These are phyloP conservation scores for Gossypium anomalum DNA, from an alignment of 345 rosid genomes.

Conservation along the genomic window DNA sequence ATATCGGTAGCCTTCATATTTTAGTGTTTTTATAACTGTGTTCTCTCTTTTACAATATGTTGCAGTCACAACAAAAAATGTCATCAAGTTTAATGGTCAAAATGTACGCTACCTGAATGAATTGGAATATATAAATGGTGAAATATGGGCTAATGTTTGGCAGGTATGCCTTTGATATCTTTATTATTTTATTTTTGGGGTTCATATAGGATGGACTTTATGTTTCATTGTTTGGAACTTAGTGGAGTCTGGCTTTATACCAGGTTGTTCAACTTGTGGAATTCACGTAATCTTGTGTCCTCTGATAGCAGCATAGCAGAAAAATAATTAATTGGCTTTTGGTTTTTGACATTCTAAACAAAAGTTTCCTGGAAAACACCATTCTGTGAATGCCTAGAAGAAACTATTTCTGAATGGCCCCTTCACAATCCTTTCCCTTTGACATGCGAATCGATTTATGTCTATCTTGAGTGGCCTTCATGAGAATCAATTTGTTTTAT, in stretches of 20 bases:
- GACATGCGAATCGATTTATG: background rate
- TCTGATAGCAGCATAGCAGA: background rate
- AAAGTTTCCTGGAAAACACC: background rate
- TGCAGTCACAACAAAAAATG: conserved; percentile 51
- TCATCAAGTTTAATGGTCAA: conserved; percentile 48
- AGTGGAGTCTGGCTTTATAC: background rate
- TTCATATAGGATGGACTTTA: background rate
- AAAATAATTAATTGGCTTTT: background rate
- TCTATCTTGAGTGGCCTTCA: background rate
- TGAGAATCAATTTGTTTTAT: background rate
- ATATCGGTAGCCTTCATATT: background rate
- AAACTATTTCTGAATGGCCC: background rate
- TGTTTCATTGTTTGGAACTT: background rate
- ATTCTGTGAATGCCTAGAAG: background rate
- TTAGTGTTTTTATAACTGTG: background rate
- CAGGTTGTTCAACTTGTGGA: background rate
- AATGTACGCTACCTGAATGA: conserved; percentile 77
- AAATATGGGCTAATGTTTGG: conserved; percentile 95
- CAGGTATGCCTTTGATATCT: conserved; percentile 42
- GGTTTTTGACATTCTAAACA: background rate
- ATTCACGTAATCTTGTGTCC: background rate
- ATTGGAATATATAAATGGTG: conserved; percentile 80
- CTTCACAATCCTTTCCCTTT: background rate
- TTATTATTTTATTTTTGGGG: background rate
- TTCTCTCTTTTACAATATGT: background rate